Percentiles rank a stretch among this genome's conserved stretches.
These are phyloP conservation scores for Colletotrichum zoysiae DNA, from an alignment of 2,329 filamentous ascomycete species.

Conservation along the genomic window DNA sequence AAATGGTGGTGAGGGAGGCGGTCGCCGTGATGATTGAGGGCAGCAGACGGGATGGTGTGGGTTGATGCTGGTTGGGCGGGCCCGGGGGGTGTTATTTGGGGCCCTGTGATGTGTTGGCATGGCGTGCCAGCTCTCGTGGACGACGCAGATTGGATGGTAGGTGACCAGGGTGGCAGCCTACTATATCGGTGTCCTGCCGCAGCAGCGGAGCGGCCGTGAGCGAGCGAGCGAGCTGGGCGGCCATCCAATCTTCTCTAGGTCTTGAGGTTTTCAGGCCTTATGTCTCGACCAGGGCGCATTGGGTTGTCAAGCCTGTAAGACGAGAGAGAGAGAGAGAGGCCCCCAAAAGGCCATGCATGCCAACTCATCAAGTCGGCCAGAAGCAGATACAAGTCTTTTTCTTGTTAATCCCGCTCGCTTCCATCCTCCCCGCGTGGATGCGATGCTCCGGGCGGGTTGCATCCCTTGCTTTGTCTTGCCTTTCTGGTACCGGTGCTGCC, in stretches of 20 bases:
- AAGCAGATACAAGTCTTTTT: conserved; percentile 25
- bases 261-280: background rate
- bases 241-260: background rate
- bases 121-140: conserved; percentile 43
- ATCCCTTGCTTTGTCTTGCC: background rate
- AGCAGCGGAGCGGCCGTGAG: conserved; percentile 10
- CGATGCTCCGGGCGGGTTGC: conserved; percentile 1
- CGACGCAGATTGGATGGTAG: conserved; percentile 42
- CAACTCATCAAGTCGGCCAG: conserved; percentile 38
- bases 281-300: conserved; percentile 3
- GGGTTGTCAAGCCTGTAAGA: conserved; percentile 33
- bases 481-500: conserved; percentile 17
- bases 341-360: conserved; percentile 40
- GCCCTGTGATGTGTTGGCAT: conserved; percentile 43
- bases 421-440: background rate
- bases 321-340: conserved; percentile 6
- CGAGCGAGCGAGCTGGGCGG: background rate
- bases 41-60: conserved; percentile 24
- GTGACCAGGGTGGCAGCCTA: conserved; percentile 29
- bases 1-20: conserved; percentile 15
- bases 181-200: conserved; percentile 15
- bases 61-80: conserved; percentile 32
- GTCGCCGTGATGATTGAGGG: conserved; percentile 13
- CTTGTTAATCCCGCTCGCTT: background rate
- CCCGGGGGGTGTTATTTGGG: conserved; percentile 37